Evolutionary conservation across 768 basidiomycete species (phyloP).

Genomic region (Leucocoprinus sp.): DNA sequence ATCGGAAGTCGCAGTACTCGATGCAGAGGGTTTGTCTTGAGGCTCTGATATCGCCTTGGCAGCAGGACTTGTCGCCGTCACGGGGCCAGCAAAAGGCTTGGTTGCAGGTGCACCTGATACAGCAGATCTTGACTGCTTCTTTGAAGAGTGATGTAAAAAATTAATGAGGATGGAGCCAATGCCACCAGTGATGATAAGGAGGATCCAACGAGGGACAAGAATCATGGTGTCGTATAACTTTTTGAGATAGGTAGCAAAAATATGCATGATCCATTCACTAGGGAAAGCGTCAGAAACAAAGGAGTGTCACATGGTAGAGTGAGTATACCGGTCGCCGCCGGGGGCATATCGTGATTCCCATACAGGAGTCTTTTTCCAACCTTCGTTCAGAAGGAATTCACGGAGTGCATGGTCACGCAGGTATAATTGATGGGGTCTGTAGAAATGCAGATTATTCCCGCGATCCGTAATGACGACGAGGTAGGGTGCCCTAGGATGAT

Average conservation of each 20-base stretch:
- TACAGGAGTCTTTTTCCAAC: constrained; percentile 51
- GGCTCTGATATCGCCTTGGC: constrained; percentile 2
- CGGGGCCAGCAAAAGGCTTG: neutral
- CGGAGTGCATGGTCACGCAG: constrained; percentile 53
- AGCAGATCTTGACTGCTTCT: constrained; percentile 8
- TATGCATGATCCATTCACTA: constrained; percentile 66
- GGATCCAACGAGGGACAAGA: constrained; percentile 61
- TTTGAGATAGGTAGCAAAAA: constrained; percentile 40
- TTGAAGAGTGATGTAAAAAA: constrained; percentile 42
- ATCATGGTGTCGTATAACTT: constrained; percentile 44
- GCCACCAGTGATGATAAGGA: constrained; percentile 58
- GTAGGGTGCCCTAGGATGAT: constrained; percentile 55
- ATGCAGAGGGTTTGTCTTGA: neutral
- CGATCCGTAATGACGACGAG: constrained; percentile 64
- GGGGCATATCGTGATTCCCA: constrained; percentile 70
- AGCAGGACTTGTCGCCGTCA: neutral
- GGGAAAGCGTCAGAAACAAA: neutral
- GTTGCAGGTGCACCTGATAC: neutral
- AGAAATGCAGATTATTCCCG: constrained; percentile 77
- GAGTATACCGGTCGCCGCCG: constrained; percentile 59
- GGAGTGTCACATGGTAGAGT: neutral
- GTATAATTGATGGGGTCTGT: constrained; percentile 54
- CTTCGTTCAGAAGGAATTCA: constrained; percentile 57
- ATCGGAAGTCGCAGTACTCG: neutral
- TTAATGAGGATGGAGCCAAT: constrained; percentile 61